Percentiles rank a stretch among this genome's conserved stretches.
Evolutionary conservation across 148 eudicot species (phyloP).

Genomic region (Pharnaceum exiguum): DNA sequence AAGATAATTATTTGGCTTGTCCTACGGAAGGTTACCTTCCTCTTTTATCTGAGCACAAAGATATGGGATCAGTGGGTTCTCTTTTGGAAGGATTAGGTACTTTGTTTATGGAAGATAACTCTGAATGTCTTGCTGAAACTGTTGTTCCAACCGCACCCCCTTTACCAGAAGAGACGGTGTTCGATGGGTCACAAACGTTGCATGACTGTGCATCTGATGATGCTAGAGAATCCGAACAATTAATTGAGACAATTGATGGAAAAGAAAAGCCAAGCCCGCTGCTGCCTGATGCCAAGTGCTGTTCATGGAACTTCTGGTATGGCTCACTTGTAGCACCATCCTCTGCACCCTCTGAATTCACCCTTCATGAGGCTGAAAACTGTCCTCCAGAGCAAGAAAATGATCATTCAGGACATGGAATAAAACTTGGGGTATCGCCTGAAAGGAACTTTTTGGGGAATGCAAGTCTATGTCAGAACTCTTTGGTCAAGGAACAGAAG

Average conservation of each 20-base stretch:
- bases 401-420: not conserved
- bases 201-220: not conserved
- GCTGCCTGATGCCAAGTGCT: slow-evolving; percentile 6
- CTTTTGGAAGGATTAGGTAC: slow-evolving; percentile 21
- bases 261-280: slow-evolving; percentile 17
- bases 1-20: not conserved
- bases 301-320: slow-evolving; percentile 34
- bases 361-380: slow-evolving; percentile 12
- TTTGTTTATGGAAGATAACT: slow-evolving; percentile 21
- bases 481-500: slow-evolving; percentile 6
- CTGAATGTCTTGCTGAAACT: slow-evolving; percentile 8
- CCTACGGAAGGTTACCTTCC: not conserved
- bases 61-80: slow-evolving; percentile 9
- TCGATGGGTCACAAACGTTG: not conserved
- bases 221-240: not conserved
- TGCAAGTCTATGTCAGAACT: not conserved
- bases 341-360: not conserved
- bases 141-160: slow-evolving; percentile 23
- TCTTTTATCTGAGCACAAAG: slow-evolving; percentile 8
- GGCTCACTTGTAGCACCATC: slow-evolving; percentile 10
- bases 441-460: slow-evolving; percentile 11
- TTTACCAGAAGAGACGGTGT: slow-evolving; percentile 14
- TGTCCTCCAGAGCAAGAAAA: slow-evolving; percentile 16
- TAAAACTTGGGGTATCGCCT: slow-evolving; percentile 1
- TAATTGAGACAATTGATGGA: not conserved